Evolutionary conservation across 768 basidiomycete genomes (phyloP).

Genomic region (Panaeolus cyanescens): DNA sequence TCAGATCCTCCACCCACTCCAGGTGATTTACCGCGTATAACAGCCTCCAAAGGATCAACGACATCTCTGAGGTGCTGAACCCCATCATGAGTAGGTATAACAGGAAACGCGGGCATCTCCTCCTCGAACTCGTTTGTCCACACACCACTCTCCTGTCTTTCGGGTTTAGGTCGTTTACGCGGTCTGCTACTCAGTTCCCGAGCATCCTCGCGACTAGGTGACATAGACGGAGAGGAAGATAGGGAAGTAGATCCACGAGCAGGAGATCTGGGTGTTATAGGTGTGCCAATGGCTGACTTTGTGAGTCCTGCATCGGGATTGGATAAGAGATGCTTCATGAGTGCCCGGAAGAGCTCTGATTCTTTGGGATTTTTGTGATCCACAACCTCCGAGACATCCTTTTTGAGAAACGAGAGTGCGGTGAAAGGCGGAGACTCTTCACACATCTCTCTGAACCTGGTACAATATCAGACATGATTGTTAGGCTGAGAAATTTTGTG

Average conservation of each 20-base stretch:
- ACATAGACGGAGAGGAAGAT: conserved; percentile 1
- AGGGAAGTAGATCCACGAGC: conserved; percentile 2
- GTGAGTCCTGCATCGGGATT: conserved; percentile 22
- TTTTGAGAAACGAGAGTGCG: conserved; percentile 73
- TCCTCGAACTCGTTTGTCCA: conserved; percentile 43
- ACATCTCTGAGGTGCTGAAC: conserved; percentile 24
- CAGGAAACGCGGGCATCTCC: conserved; percentile 5
- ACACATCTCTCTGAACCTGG: conserved; percentile 84
- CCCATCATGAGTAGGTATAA: not conserved
- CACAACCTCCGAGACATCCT: conserved; percentile 68
- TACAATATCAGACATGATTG: not conserved
- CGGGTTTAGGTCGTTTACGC: conserved; percentile 45
- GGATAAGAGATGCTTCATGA: conserved; percentile 65
- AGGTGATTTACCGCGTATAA: conserved; percentile 2
- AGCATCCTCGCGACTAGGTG: conserved; percentile 26
- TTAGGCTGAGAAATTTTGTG: not conserved
- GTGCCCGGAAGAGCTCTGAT: conserved; percentile 59
- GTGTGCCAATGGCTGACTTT: not conserved
- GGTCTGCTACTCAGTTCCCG: conserved; percentile 31
- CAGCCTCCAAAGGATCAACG: conserved; percentile 26
- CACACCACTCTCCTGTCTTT: conserved; percentile 33
- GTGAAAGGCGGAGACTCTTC: conserved; percentile 59
- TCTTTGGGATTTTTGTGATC: conserved; percentile 68
- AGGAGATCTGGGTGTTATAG: not conserved
- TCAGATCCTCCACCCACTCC: not conserved